Base-by-base conservation (phyloP, 305 asterid genomes). In the Stenogyne calaminthoides region DNA sequence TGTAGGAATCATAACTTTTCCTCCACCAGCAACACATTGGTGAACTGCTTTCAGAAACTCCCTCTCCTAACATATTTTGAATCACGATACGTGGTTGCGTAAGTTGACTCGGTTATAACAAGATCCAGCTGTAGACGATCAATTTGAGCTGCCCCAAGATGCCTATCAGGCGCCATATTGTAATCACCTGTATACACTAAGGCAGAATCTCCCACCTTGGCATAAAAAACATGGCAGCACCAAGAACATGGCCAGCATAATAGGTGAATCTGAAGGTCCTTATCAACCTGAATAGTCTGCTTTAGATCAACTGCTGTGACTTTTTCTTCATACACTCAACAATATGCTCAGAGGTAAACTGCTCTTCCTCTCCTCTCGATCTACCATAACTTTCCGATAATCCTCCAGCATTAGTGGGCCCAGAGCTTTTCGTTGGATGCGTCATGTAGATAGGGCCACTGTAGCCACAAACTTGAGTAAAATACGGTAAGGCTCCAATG, bases 141-240 rank as follows among this genome's bases (percentile, higher is more conserved):
- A 76, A 91, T 91, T 82, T 89, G 96, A 80, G 98, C 98, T 72
- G 98, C 96, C 71, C 98, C 98, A 76, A 93, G 97, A 88, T 91
- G 98, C 76, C 96, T 86, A 80, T 91, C 98, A 37, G 98, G 87
- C 39, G 91, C 88, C 98, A 91, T 93, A 62, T 93, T 93, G 80
- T 93, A 93, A 74, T 93, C 98, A 29, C 98, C 98, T 46, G 97
- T 93, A 74, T 93, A 93, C 68, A 93, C 90, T 55, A 93, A 70
- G 72, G 96, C 83, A 64, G 96, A 81, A 84, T 93, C 95, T 76
- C 98, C 96, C 75, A 89, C 96, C 84, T 82, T 93, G 83, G 94
- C 96, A 86, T 93, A 88, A 85, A n/a, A n/a, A 93, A 88, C 98
- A 93, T 93, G 74, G 96, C 98, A 55, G 98, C 98, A 64, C 98